A percentile compares a stretch with the other conserved stretches of the same genome.
phyloP scores from a whole-genome alignment of 768 basidiomycete species.

The Russula earlei region DNA sequence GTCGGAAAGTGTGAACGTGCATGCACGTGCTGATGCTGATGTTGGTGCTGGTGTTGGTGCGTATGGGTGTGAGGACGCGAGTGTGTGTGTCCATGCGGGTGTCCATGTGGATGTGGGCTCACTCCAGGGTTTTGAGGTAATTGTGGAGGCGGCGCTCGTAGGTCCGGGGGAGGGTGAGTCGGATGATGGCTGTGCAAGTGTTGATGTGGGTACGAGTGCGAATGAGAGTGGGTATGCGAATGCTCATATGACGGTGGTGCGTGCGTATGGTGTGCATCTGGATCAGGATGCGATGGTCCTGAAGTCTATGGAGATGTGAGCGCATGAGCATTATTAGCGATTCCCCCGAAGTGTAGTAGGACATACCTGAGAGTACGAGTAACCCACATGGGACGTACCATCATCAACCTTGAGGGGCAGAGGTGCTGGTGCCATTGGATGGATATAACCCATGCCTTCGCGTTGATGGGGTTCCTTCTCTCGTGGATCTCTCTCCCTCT shows the following conservation, averaged over 20 bases:
- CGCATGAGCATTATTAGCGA: background rate
- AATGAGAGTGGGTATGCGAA: slow-evolving; percentile 1
- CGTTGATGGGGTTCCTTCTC: slow-evolving; percentile 21
- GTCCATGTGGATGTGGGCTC: slow-evolving; percentile 18
- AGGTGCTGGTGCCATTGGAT: slow-evolving; percentile 8
- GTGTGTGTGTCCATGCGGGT: slow-evolving; percentile 21
- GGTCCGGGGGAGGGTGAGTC: background rate
- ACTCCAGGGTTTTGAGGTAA: slow-evolving; percentile 2
- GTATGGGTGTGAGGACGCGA: slow-evolving; percentile 20
- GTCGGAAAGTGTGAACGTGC: slow-evolving; percentile 8
- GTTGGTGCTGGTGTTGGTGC: slow-evolving; percentile 21
- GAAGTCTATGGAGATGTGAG: background rate
- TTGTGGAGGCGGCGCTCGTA: slow-evolving; percentile 2
- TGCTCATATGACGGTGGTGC: slow-evolving; percentile 15
- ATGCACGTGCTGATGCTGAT: slow-evolving; percentile 10
- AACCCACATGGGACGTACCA: slow-evolving; percentile 1
- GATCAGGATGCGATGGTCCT: slow-evolving; percentile 1
- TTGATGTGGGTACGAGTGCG: slow-evolving; percentile 7
- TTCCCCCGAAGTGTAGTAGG: too few species aligned
- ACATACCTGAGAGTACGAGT: slow-evolving; percentile 8
- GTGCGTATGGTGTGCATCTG: slow-evolving; percentile 3
- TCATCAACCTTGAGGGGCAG: slow-evolving; percentile 12
- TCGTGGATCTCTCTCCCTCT: slow-evolving; percentile 20
- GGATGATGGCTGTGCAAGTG: slow-evolving; percentile 8
- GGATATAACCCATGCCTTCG: slow-evolving; percentile 23